Base-by-base conservation (phyloP, 1,139 yeast genomes). In the Arxiozyma heterogenica region DNA sequence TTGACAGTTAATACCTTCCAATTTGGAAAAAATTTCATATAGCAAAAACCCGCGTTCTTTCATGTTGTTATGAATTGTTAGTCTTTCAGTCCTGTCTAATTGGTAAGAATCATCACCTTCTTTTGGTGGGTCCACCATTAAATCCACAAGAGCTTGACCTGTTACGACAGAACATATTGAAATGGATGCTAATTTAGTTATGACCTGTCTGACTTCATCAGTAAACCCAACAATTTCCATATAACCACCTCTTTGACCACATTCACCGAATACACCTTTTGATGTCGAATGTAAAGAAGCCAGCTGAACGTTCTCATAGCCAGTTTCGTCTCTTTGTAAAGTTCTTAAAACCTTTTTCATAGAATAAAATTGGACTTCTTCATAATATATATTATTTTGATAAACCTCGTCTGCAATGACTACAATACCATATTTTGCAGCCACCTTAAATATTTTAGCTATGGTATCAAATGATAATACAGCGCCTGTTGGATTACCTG, bases 201-300 rank as follows among this genome's bases (percentile, higher is more conserved):
- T 76, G 53, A 86, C 77, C 43, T 81, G 85, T 63, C 76, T 75
- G 17, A 91, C 85, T 49, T 84, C 90, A 4, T 76, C 75, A 38
- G 78, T 73, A 70, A 93, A 87, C 0, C 96, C 96, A 20, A 84
- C 80, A 12, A 91, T 74, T 72, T 93, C 98, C 94, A 93, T 86
- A 75, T 91, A 93, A 4, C 98, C 98, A 64, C 98, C 98, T 72
- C 98, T 84, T 74, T 93, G 98, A 55, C 98, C 98, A 76, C 98
- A 93, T 73, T 93, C 98, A 55, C 98, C 98, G 63, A 87, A 81
- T 64, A 90, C 88, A 67, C 98, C 98, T 73, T 93, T 93, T 22
- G 98, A 91, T 48, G 95, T 89, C 20, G 98, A 89, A 70, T 93
- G 98, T 61, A 93, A 75, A 1, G 97, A 90, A 1, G 94, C 97